Conservation (phyloP, 768 basidiomycete species). For the Agaricus subrufescens region DNA sequence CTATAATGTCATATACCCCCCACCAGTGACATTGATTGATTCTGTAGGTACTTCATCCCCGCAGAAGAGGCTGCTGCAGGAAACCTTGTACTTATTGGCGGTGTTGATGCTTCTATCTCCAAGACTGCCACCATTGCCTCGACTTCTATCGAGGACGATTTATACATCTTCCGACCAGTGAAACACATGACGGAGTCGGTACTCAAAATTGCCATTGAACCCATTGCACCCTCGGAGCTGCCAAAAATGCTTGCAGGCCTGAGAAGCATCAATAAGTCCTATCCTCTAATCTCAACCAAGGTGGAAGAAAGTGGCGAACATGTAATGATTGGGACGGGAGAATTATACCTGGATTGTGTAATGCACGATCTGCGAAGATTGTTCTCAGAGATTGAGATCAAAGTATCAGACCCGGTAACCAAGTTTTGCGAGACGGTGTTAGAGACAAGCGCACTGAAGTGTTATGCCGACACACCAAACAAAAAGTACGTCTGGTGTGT, state of each 20-base stretch:
- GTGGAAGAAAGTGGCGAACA: slow-evolving; percentile 99
- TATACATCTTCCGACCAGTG: slow-evolving; percentile 93
- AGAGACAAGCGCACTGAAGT: slow-evolving; percentile 96
- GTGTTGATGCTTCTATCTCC: slow-evolving; percentile 90
- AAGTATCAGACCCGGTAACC: slow-evolving; percentile 98
- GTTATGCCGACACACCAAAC: slow-evolving; percentile 98
- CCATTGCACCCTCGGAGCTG: slow-evolving; percentile 93
- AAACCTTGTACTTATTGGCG: slow-evolving; percentile 88
- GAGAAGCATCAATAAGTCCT: slow-evolving; percentile 96
- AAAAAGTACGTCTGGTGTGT: slow-evolving; percentile 68
- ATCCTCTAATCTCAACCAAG: slow-evolving; percentile 90
- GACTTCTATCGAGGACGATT: slow-evolving; percentile 71
- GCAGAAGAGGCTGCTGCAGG: slow-evolving; percentile 87
- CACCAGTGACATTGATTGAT: neutral
- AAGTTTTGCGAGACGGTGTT: slow-evolving; percentile 98
- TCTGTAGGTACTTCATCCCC: slow-evolving; percentile 80
- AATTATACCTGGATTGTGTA: slow-evolving; percentile 93
- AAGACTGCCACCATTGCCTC: slow-evolving; percentile 90
- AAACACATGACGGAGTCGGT: slow-evolving; percentile 97
- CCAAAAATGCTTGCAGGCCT: slow-evolving; percentile 98
- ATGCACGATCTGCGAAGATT: slow-evolving; percentile 91
- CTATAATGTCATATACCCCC: neutral
- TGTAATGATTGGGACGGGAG: slow-evolving; percentile 94
- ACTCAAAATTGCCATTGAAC: slow-evolving; percentile 97
- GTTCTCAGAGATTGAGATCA: slow-evolving; percentile 99